Base-by-base conservation (phyloP, 768 basidiomycete species). In the Omphalotus guepiniiformis region DNA sequence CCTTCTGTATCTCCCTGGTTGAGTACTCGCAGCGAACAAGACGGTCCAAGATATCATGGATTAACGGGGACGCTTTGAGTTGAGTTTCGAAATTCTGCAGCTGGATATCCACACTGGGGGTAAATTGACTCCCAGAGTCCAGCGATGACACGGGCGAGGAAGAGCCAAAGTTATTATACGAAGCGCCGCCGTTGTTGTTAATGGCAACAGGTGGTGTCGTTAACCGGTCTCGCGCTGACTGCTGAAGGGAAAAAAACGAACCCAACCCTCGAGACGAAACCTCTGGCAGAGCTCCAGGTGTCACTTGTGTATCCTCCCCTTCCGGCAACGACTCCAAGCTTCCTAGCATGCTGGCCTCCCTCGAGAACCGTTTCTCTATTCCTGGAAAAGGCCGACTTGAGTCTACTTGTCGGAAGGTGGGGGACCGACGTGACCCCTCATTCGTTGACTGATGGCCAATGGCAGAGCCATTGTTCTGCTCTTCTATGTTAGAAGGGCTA, bases 131-230 rank as follows among this genome's bases (percentile, higher is more conserved):
- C 42, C 76, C 81, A 9, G 88, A 90, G 60, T 82, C 85, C 55
- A 85, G 59, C 9, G 88, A 91, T 6, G 88, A 90, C 16, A 81
- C 85, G 6, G 88, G 88, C 2, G 88, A 91, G 2, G 81, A 73
- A 2, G 88, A 85, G 3, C 73, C 69, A 55, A 78, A 73, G 36
- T 63, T 60, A 50, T 72, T 71, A 57, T 73, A 73, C 3, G 74
- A 70, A 6, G 73, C 62, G 2, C 75, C 63, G 38, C 67, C 58
- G 57, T 62, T 54, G 53, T 59, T 51, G 46, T 63, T 62, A 40
- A 67, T 54, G 50, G 63, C 51, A 19, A 78, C 67, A 13, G 79
- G 79, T 8, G 77, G 79, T 1, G 78, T 79, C n/a, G 46, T 39
- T 19, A 67, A 57, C 22, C 55, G 67, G 29, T 73, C 69, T 37